Percentiles rank a stretch among this genome's conserved stretches.
phyloP scores from a whole-genome alignment of 257 asterid species.

The Solanum virginianum region DNA sequence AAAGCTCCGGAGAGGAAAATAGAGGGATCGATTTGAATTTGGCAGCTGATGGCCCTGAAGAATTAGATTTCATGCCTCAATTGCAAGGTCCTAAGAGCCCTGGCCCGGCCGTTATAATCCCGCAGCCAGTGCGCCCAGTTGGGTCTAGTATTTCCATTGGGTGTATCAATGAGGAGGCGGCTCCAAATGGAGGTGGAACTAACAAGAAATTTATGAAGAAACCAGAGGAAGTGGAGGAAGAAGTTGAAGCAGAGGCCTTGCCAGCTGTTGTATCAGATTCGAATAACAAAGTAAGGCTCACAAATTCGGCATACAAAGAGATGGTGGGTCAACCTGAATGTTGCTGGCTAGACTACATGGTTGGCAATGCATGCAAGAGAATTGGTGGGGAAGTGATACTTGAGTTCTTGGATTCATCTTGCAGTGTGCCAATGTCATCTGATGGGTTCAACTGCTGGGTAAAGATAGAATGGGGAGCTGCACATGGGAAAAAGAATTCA shows the following conservation, averaged over 20 bases:
- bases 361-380: conserved; percentile 39
- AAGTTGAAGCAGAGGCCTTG: conserved; percentile 41
- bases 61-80: conserved; percentile 35
- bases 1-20: not conserved
- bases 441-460: conserved; percentile 51
- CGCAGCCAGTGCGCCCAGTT: conserved; percentile 62
- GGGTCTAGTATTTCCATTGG: conserved; percentile 42
- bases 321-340: conserved; percentile 96
- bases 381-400: conserved; percentile 75
- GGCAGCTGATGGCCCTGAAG: conserved; percentile 28
- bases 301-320: conserved; percentile 73
- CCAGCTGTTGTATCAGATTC: conserved; percentile 73
- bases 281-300: conserved; percentile 47
- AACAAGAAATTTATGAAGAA: conserved; percentile 34
- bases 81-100: conserved; percentile 10
- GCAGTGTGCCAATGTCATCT: not conserved
- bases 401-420: conserved; percentile 21
- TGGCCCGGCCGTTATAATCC: conserved; percentile 31
- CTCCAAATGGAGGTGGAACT: conserved; percentile 47
- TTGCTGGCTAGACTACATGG: conserved; percentile 58
- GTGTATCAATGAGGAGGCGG: conserved; percentile 11
- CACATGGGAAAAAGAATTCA: conserved; percentile 20
- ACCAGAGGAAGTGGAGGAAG: conserved; percentile 56
- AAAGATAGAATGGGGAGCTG: conserved; percentile 69
- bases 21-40: conserved; percentile 45